phyloP scores from a whole-genome alignment of 2,329 filamentous ascomycete species.

The Talaromyces piceae region DNA sequence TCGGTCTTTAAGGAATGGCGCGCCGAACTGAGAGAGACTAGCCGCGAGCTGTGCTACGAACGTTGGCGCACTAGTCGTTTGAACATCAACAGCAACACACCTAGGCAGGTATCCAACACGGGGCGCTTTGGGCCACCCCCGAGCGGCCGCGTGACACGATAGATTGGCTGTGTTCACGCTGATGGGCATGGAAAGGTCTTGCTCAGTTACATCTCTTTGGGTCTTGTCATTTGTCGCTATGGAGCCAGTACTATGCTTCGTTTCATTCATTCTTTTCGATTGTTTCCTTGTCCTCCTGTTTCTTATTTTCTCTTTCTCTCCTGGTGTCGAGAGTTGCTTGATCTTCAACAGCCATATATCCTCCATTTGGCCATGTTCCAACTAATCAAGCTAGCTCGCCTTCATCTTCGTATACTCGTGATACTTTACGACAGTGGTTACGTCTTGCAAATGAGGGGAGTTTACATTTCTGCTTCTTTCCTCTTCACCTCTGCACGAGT shows the following conservation, averaged over 20 bases:
- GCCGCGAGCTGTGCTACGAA: slow-evolving; percentile 90
- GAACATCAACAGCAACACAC: slow-evolving; percentile 21
- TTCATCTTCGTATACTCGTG: neutral
- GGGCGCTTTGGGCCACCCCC: slow-evolving; percentile 23
- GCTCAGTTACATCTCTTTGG: neutral
- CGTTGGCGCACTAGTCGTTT: slow-evolving; percentile 67
- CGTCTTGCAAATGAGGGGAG: slow-evolving; percentile 3
- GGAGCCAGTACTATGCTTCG: neutral
- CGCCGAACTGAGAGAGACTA: slow-evolving; percentile 79
- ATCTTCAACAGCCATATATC: neutral
- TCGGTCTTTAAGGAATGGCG: slow-evolving; percentile 93
- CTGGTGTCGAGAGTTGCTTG: neutral
- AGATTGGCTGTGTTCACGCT: neutral
- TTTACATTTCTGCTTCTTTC: slow-evolving; percentile 1
- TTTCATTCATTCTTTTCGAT: neutral
- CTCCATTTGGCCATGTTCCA: neutral
- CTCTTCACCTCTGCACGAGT: neutral
- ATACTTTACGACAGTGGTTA: slow-evolving; percentile 2
- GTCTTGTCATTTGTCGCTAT: neutral
- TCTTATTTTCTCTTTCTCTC: neutral
- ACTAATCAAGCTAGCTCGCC: neutral
- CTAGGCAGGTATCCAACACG: slow-evolving; percentile 19
- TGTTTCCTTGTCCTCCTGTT: neutral
- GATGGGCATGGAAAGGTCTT: neutral
- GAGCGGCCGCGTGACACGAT: slow-evolving; percentile 11